A percentile compares a stretch with the other conserved stretches of the same genome.
These are phyloP conservation scores for Dichotomocladium elegans DNA, from an alignment of 371 early-diverging fungal genomes.

Conservation along the genomic window DNA sequence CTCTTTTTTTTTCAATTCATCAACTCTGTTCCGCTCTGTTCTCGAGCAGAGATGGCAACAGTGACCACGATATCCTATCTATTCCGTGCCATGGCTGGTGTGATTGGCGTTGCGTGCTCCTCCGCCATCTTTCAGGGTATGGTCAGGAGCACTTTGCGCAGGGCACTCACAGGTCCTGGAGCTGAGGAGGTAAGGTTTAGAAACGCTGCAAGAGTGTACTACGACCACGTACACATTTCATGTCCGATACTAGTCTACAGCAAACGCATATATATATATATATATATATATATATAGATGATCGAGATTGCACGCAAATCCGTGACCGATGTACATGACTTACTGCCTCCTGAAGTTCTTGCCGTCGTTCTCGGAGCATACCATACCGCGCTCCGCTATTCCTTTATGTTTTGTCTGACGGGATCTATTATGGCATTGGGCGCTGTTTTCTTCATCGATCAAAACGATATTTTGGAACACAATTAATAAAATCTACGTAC, in stretches of 20 bases:
- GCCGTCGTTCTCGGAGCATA: slow-evolving; percentile 32
- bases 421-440: slow-evolving; percentile 30
- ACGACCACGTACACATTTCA: too few relatives aligned
- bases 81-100: slow-evolving; percentile 38
- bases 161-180: slow-evolving; percentile 25
- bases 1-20: too few relatives aligned
- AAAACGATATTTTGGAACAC: too few relatives aligned
- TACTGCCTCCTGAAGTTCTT: slow-evolving; percentile 33
- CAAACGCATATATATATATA: too few relatives aligned
- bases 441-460: slow-evolving; percentile 42
- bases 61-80: slow-evolving; percentile 39
- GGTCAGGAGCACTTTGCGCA: slow-evolving; percentile 21
- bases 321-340: slow-evolving; percentile 27
- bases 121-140: slow-evolving; percentile 36
- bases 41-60: slow-evolving; percentile 53
- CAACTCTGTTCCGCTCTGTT: too few relatives aligned
- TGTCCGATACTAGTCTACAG: too few relatives aligned
- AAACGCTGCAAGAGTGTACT: too few relatives aligned
- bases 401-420: slow-evolving; percentile 23
- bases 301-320: slow-evolving; percentile 43
- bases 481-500: too few relatives aligned
- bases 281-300: slow-evolving; percentile 17
- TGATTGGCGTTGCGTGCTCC: slow-evolving; percentile 32
- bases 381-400: slow-evolving; percentile 27
- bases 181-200: slow-evolving; percentile 15